Evolutionary conservation across 2,329 filamentous ascomycete genomes (phyloP).

Genomic region (Didymella arachidicola): DNA sequence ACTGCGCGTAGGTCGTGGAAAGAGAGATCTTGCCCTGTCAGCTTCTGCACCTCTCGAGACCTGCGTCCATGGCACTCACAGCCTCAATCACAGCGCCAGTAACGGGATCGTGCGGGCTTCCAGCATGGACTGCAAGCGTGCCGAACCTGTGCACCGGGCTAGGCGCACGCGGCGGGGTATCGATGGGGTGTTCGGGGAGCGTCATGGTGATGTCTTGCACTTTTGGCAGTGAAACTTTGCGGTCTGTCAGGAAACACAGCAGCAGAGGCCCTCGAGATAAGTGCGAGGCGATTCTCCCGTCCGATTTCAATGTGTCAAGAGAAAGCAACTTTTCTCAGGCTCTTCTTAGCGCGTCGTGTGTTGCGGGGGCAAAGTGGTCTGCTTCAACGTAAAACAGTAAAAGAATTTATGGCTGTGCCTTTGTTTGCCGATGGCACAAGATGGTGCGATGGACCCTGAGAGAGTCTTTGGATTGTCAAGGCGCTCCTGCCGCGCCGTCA

Average conservation of each 20-base stretch:
- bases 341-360: slow-evolving; percentile 24
- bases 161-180: slow-evolving; percentile 75
- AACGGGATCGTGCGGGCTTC: slow-evolving; percentile 84
- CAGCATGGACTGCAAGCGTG: slow-evolving; percentile 93
- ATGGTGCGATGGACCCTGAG: slow-evolving; percentile 20
- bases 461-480: neutral
- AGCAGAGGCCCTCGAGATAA: slow-evolving; percentile 8
- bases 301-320: slow-evolving; percentile 23
- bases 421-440: slow-evolving; percentile 39
- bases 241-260: neutral
- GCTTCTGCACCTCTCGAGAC: neutral
- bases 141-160: slow-evolving; percentile 84
- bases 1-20: slow-evolving; percentile 96
- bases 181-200: slow-evolving; percentile 63
- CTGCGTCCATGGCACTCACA: slow-evolving; percentile 50
- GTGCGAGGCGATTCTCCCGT: slow-evolving; percentile 9
- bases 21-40: slow-evolving; percentile 74
- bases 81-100: slow-evolving; percentile 96
- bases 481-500: slow-evolving; percentile 8
- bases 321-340: slow-evolving; percentile 23
- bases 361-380: slow-evolving; percentile 24
- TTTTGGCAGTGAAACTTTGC: neutral
- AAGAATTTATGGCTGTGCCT: slow-evolving; percentile 20
- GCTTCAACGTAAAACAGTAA: slow-evolving; percentile 18
- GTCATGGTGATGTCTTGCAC: slow-evolving; percentile 44